Conservation (phyloP, 192 early-diverging fungal genomes). For the Thoreauomyces humboldtii region DNA sequence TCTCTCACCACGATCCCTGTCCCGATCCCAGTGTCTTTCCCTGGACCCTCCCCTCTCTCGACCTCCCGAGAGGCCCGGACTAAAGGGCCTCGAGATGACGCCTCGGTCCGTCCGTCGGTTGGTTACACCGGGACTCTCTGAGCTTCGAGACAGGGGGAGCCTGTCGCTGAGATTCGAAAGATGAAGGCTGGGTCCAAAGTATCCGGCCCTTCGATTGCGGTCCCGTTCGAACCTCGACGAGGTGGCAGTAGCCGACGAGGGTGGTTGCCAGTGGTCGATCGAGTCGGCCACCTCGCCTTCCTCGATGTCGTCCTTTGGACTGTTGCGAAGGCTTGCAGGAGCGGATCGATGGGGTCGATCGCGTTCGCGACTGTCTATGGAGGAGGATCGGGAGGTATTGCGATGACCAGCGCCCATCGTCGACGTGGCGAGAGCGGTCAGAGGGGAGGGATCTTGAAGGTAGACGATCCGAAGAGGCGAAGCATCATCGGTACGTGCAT, state of each 20-base stretch:
- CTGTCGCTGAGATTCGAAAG: not conserved
- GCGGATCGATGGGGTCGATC: conserved; percentile 4
- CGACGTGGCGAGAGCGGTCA: no score
- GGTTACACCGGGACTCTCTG: not conserved
- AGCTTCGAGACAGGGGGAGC: not conserved
- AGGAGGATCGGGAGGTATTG: conserved; percentile 4
- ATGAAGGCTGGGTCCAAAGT: not conserved
- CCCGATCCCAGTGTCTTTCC: conserved; percentile 11
- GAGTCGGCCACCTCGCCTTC: conserved; percentile 16
- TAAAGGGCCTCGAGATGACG: not conserved
- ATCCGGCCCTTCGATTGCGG: not conserved
- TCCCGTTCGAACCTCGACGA: not conserved
- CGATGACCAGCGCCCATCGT: no score
- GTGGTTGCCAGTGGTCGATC: not conserved
- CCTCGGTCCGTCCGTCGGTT: not conserved
- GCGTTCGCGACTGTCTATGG: conserved; percentile 9
- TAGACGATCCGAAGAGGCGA: conserved; percentile 9
- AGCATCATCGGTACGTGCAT: not conserved
- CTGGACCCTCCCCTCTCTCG: not conserved
- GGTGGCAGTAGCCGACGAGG: not conserved
- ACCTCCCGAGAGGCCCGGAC: not conserved
- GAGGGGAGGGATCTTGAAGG: conserved; percentile 4
- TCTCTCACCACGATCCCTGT: not conserved
- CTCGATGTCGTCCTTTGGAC: conserved; percentile 15
- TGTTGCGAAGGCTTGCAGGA: conserved; percentile 5